Evolutionary conservation across 2,329 filamentous ascomycete genomes (phyloP), one percentile per base, ranked within the genome.

Genomic region (Stagonosporopsis vannaccii): DNA sequence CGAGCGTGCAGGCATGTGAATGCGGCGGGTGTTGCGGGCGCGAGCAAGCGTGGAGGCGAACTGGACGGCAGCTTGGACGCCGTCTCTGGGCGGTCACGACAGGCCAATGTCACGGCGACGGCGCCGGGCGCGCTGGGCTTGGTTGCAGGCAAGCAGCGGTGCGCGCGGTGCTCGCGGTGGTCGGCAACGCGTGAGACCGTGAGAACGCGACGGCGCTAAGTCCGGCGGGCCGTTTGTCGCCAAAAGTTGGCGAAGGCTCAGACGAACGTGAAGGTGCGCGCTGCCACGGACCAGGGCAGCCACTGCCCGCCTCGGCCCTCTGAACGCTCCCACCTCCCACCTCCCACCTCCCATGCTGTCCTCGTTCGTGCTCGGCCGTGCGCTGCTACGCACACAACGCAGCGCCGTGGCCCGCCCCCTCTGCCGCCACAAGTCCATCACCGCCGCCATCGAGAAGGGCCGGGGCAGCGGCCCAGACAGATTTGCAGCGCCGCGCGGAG

Each of bases 391-490:
- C 15, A 59, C 55, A 8, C 65, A 62, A 19, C 51, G 36, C 45
- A 30, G 50, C 4, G 45, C n/a, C 9, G 25, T 66, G 6, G 61
- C 67, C 6, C 61, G 45, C 41, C 56, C 59, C 2, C 69, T 66
- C 28, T 51, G 56, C 36, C 69, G 72, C 36, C 62, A 69, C 60
- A 73, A 73, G 51, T 75, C 72, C 32, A 61, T 75, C 40, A 69
- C 65, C 35, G 67, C 68, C 8, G 65, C 71, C 37, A 74, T 75
- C 56, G 72, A 74, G 57, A 61, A 67, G 60, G 70, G 66, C 46
- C 62, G 60, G 51, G 61, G 55, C 15, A 49, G 58, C 17, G 49
- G 57, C 15, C 56, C 58, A 22, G 54, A 60, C 11, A 52, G 58
- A 15, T 55, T 62, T 23, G 57, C 53, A 13, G 58, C 42, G 45